phyloP scores from a whole-genome alignment of 345 rosid species.

The Nasturtium officinale region DNA sequence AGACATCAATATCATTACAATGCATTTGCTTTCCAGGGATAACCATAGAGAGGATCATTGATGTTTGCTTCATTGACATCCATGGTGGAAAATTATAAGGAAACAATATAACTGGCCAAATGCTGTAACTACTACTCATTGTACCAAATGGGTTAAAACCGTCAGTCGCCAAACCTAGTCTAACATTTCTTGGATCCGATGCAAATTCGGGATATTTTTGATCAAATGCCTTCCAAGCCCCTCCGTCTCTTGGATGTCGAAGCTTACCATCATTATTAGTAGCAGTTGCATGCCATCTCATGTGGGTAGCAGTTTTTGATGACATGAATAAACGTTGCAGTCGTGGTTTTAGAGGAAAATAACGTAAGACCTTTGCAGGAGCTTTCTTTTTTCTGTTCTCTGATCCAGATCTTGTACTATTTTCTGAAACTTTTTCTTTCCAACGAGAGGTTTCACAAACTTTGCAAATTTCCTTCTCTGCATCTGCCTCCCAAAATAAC shows the following conservation, averaged over 20 bases:
- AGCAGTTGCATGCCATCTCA: too few relatives aligned
- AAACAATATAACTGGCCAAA: neutral
- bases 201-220: neutral
- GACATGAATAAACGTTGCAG: too few relatives aligned
- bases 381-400: too few relatives aligned
- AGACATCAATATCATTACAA: conserved; percentile 11
- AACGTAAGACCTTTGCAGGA: too few relatives aligned
- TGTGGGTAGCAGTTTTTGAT: too few relatives aligned
- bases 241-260: neutral
- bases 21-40: neutral
- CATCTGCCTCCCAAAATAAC: too few relatives aligned
- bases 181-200: neutral
- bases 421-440: too few relatives aligned
- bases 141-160: neutral
- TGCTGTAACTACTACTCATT: neutral
- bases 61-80: conserved; percentile 5
- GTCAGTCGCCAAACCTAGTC: neutral
- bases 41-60: conserved; percentile 9
- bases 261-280: too few relatives aligned
- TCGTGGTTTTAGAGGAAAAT: too few relatives aligned
- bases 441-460: too few relatives aligned
- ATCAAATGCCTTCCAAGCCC: neutral
- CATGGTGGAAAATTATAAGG: neutral
- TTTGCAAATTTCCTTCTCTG: too few relatives aligned
- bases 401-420: too few relatives aligned